Evolutionary conservation across 2,329 filamentous ascomycete genomes (phyloP).

Genomic region (Cladosporium sp.): DNA sequence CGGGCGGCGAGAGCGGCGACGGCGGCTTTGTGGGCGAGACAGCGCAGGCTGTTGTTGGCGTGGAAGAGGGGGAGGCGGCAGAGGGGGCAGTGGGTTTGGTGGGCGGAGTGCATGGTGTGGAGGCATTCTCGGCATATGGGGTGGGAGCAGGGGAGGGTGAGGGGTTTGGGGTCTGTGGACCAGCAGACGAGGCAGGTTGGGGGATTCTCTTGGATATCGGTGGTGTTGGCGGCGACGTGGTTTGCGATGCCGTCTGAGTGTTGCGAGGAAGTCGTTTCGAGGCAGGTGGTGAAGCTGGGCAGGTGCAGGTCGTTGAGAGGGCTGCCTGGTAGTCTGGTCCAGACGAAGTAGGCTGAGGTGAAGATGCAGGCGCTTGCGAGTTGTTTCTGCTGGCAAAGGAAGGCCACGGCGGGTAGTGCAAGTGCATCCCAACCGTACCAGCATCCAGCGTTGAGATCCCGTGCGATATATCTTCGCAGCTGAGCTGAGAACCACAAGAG

Average conservation of each 20-base stretch:
- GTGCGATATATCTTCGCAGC: neutral
- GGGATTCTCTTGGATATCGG: neutral
- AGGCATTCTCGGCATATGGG: neutral
- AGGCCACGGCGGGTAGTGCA: neutral
- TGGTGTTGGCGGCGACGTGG: neutral
- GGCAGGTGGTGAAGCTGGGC: neutral
- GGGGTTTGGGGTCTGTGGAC: neutral
- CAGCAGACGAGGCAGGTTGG: neutral
- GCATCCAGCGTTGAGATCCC: neutral
- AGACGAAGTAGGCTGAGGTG: slow-evolving; percentile 1
- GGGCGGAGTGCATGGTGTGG: neutral
- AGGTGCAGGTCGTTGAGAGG: neutral
- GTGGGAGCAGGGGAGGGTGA: neutral
- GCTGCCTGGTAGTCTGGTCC: neutral
- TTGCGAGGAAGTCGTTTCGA: neutral
- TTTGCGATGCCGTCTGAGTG: neutral
- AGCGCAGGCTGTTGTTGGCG: neutral
- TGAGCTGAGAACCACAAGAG: slow-evolving; percentile 1
- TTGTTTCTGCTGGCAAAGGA: neutral
- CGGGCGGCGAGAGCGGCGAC: neutral
- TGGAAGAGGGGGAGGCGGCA: neutral
- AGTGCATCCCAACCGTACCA: slow-evolving; percentile 3
- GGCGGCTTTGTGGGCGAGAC: neutral
- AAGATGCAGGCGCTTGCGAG: neutral
- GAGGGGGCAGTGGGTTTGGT: neutral